These are phyloP conservation scores for Aschersonia sp. DNA, from an alignment of 2,329 filamentous ascomycete species.

Conservation along the genomic window DNA sequence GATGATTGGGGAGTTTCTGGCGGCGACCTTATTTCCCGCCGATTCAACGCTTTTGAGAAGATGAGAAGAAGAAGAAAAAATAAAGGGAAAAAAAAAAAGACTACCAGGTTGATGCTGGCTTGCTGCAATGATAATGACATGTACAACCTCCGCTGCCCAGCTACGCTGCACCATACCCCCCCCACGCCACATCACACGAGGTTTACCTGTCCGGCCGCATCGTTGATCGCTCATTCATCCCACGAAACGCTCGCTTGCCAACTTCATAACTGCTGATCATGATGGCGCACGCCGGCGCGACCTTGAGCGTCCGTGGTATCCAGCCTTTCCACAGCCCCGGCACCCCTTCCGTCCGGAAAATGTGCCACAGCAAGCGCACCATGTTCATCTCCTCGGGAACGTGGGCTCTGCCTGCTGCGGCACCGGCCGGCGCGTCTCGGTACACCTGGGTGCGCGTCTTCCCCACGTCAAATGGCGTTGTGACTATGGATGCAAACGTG, in stretches of 20 bases:
- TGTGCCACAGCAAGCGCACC: constrained; percentile 74
- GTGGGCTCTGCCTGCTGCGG: constrained; percentile 19
- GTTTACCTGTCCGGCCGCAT: constrained; percentile 1
- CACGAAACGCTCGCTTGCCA: constrained; percentile 73
- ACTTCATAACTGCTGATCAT: constrained; percentile 99
- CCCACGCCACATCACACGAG: neutral
- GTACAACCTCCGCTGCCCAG: neutral
- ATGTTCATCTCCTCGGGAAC: constrained; percentile 66
- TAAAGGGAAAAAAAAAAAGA: too few species aligned
- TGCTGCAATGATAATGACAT: too few species aligned
- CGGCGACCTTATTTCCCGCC: too few species aligned
- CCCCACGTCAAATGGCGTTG: constrained; percentile 92
- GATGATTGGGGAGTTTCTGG: too few species aligned
- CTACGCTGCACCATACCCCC: neutral
- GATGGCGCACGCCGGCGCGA: constrained; percentile 91
- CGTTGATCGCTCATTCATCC: constrained; percentile 45
- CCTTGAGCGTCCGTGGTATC: constrained; percentile 82
- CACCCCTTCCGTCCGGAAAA: constrained; percentile 72
- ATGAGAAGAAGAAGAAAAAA: too few species aligned
- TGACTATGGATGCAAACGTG: constrained; percentile 71
- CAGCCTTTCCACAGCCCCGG: constrained; percentile 79
- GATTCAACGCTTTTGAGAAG: too few species aligned
- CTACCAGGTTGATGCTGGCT: too few species aligned
- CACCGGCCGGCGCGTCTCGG: constrained; percentile 31
- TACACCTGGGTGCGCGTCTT: constrained; percentile 89